Conservation (phyloP, 176 grass and related monocot genomes). For the Echinochloa phyllopogon region DNA sequence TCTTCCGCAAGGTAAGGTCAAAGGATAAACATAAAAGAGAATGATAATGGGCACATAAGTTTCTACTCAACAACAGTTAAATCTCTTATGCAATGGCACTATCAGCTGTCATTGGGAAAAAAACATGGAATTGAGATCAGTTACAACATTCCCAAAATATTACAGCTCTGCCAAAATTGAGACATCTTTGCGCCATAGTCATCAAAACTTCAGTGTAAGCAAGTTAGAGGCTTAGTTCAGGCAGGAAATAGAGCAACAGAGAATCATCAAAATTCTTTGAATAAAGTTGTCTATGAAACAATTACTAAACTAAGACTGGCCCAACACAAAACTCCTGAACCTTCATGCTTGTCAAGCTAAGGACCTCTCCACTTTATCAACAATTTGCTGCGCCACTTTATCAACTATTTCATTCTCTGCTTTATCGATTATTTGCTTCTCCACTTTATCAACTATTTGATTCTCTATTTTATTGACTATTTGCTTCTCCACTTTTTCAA, state of each 20-base stretch:
- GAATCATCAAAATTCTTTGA: constrained; percentile 18
- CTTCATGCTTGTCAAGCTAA: constrained; percentile 17
- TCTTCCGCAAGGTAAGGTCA: background rate
- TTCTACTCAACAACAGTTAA: background rate
- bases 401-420: constrained; percentile 1
- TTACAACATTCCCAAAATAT: background rate
- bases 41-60: background rate
- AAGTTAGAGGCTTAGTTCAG: constrained; percentile 30
- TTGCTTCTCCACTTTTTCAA: constrained; percentile 42
- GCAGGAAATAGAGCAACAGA: background rate
- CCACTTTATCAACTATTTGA: background rate
- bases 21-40: background rate
- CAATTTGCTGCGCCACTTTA: background rate
- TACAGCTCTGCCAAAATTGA: background rate
- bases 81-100: constrained; percentile 9
- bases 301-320: constrained; percentile 5
- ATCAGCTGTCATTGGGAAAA: constrained; percentile 15
- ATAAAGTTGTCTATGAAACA: constrained; percentile 23
- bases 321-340: background rate
- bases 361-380: background rate
- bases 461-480: background rate
- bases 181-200: constrained; percentile 34
- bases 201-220: background rate
- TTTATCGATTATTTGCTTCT: constrained; percentile 51
- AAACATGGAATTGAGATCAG: background rate